phyloP scores from a whole-genome alignment of 78 protist genomes.

The Dictyostelium capitatum region DNA sequence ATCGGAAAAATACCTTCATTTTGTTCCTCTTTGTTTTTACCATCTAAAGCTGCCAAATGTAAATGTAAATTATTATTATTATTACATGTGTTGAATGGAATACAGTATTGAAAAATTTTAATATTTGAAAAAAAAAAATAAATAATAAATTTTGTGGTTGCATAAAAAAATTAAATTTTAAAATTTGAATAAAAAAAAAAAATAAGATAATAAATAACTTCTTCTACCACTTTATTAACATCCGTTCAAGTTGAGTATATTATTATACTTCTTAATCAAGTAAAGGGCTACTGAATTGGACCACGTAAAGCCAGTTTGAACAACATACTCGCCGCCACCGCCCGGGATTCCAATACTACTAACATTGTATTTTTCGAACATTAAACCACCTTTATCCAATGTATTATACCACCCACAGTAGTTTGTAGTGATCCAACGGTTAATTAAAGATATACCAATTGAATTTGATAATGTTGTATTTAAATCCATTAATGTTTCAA shows the following conservation, averaged over 20 bases:
- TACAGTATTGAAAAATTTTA: too few relatives aligned
- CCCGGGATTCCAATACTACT: conserved; percentile 76
- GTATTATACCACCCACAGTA: conserved; percentile 57
- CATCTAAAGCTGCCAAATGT: too few relatives aligned
- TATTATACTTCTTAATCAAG: conserved; percentile 30
- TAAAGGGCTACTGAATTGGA: conserved; percentile 80
- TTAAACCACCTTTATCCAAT: conserved; percentile 59
- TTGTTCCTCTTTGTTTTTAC: too few relatives aligned
- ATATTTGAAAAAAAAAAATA: too few relatives aligned
- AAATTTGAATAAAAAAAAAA: too few relatives aligned
- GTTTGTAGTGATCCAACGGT: conserved; percentile 54
- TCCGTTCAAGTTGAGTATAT: background rate
- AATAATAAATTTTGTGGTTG: too few relatives aligned
- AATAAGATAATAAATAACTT: too few relatives aligned
- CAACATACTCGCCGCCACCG: conserved; percentile 88
- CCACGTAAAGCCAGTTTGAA: conserved; percentile 90
- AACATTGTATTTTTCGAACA: conserved; percentile 85
- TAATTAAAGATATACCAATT: conserved; percentile 9
- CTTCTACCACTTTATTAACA: conserved; percentile 1
- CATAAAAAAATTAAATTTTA: too few relatives aligned
- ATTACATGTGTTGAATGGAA: too few relatives aligned
- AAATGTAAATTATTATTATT: too few relatives aligned
- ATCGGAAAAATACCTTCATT: too few relatives aligned
- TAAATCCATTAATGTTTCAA: background rate
- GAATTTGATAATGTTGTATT: background rate